Evolutionary conservation across 2,329 filamentous ascomycete species (phyloP), one percentile per base, ranked within the genome.

Genomic region (Aspergillus japonicus): DNA sequence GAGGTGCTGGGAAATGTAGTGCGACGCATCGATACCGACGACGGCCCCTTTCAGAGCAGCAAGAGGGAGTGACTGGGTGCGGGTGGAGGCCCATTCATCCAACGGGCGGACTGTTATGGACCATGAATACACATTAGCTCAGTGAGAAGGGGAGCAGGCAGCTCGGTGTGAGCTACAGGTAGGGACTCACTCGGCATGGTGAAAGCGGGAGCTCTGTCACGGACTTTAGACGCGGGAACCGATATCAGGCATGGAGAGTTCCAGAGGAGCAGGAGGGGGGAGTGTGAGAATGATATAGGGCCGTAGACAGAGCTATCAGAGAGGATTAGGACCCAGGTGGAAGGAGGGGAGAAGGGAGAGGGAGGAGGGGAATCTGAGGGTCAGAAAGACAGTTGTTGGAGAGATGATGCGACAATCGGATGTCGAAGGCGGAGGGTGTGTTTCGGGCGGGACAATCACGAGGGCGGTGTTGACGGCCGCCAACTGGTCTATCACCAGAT

Each of bases 21-120:
- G 90, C 56, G 90, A 89, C 58, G 94, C 95, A 80, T 97, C 93
- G 70, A 98, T 87, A 65, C 89, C 93, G 69, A 97, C 85, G 56
- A 88, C 85, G 61, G 86, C 86, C 73, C 88, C 89, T 71, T 89
- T 86, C 68, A 97, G 82, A 63, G 90, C 85, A 62, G 87, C 82
- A 66, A 96, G 77, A 60, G 87, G 81, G 68, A 87, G 84, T 52
- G 81, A 83, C 71, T 82, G 80, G 62, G 80, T 78, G 65, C 85
- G 80, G 69, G 75, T 76, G 65, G 76, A 77, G 57, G 80, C 82
- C 85, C 85, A 88, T 68, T 82, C 81, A 67, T 85, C 83, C 71
- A 87, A 81, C 61, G 75, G 75, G 66, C 78, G 79, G 69, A 81
- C 79, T 82, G 59, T 61, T 50, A 29, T 10, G 14, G 23, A 57